Conservation (phyloP, 805 yeast genomes). For the Wickerhamomyces xylosicus region DNA sequence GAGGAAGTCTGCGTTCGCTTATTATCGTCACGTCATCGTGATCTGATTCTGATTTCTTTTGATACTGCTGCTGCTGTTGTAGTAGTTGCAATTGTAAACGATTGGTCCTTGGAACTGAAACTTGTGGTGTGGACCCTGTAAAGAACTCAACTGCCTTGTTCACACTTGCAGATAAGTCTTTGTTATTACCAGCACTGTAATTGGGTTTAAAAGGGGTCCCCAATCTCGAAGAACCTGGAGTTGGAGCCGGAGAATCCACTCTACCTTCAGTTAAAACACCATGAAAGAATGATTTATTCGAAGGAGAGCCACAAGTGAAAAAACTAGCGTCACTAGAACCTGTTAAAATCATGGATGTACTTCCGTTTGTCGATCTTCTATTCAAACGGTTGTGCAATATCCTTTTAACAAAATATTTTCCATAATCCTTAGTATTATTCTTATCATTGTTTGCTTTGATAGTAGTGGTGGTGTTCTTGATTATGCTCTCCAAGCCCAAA, state of each 20-base stretch:
- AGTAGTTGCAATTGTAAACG: no score
- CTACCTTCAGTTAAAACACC: neutral
- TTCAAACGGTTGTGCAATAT: neutral
- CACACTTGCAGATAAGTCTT: no score
- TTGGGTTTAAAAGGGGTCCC: no score
- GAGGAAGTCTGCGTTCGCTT: constrained; percentile 12
- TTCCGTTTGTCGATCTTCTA: neutral
- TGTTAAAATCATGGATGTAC: neutral
- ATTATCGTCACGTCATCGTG: constrained; percentile 12
- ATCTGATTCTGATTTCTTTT: neutral
- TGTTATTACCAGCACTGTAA: no score
- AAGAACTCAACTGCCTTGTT: no score
- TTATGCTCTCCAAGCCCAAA: neutral
- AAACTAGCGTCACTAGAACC: neutral
- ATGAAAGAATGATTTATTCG: neutral
- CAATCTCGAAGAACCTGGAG: neutral
- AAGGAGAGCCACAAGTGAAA: neutral
- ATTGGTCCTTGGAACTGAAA: no score
- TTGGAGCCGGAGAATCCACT: neutral
- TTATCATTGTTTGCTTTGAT: neutral
- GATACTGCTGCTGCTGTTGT: no score
- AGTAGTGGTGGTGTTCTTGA: no score
- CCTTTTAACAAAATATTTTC: neutral
- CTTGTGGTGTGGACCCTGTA: no score
- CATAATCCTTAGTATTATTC: neutral